These are phyloP conservation scores for Fomitopsis betulina DNA, from an alignment of 1,284 basidiomycete species.

Conservation along the genomic window DNA sequence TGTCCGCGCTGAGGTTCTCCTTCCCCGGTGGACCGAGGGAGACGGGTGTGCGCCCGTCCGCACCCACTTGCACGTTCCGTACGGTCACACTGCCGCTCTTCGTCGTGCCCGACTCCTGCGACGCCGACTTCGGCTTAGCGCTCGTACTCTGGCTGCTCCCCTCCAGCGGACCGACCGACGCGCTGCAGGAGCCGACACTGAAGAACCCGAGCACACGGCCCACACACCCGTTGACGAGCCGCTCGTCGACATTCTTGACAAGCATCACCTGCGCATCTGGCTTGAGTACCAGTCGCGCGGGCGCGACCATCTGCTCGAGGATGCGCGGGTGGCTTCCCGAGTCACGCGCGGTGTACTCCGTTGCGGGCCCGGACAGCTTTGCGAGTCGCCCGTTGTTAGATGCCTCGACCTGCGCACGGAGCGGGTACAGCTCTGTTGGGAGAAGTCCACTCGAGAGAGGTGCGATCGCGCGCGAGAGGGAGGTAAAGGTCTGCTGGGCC, in stretches of 20 bases:
- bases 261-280: constrained; percentile 70
- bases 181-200: constrained; percentile 16
- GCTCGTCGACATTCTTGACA: constrained; percentile 54
- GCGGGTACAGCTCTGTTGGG: constrained; percentile 62
- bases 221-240: constrained; percentile 33
- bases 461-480: constrained; percentile 36
- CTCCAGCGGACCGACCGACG: constrained; percentile 10
- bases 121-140: constrained; percentile 16
- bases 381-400: constrained; percentile 32
- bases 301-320: constrained; percentile 33
- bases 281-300: constrained; percentile 32
- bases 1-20: constrained; percentile 22
- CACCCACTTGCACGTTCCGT: constrained; percentile 27
- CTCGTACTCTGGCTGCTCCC: neutral
- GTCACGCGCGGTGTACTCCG: constrained; percentile 38
- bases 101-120: constrained; percentile 15
- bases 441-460: constrained; percentile 40
- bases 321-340: constrained; percentile 37
- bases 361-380: constrained; percentile 16
- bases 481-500: constrained; percentile 44
- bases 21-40: constrained; percentile 24
- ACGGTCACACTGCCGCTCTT: constrained; percentile 25
- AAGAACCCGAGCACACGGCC: constrained; percentile 32
- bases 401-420: constrained; percentile 61
- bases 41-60: constrained; percentile 31